A percentile compares a stretch with the other conserved stretches of the same genome.
Conservation (phyloP, 495 filamentous ascomycete species). For the Paragyromitra xinjiangensis region DNA sequence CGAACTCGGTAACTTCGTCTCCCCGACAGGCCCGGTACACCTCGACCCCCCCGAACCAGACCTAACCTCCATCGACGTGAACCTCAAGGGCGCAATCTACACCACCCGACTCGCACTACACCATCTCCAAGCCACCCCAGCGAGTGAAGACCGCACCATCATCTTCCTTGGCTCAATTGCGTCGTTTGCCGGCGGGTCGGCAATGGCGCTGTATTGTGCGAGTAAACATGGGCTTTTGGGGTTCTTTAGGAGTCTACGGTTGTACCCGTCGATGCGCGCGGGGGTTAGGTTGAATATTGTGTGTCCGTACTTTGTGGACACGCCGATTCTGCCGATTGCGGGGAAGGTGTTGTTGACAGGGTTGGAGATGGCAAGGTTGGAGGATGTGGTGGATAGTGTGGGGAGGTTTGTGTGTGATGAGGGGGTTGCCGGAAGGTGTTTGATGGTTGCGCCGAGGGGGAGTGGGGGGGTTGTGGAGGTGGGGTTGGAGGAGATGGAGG, state of each 20-base stretch:
- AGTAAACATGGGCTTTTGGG: constrained; percentile 73
- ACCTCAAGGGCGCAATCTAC: constrained; percentile 71
- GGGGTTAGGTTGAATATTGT: constrained; percentile 70
- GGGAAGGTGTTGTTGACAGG: constrained; percentile 66
- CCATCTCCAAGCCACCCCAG: constrained; percentile 63
- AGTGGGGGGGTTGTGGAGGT: constrained; percentile 52
- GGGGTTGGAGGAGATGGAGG: constrained; percentile 46
- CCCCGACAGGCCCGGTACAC: constrained; percentile 49
- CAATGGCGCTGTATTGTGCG: constrained; percentile 65
- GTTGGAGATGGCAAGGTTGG: constrained; percentile 62
- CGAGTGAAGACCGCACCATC: constrained; percentile 63
- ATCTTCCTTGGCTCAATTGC: constrained; percentile 68
- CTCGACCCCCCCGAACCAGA: constrained; percentile 63
- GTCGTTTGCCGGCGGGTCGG: constrained; percentile 62
- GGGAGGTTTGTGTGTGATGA: constrained; percentile 43
- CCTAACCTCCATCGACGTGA: constrained; percentile 67
- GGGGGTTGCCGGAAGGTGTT: constrained; percentile 33
- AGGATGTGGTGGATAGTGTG: constrained; percentile 67
- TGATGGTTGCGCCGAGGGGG: constrained; percentile 45
- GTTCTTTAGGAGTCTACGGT: constrained; percentile 67
- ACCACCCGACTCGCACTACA: constrained; percentile 71
- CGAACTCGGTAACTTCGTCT: constrained; percentile 61
- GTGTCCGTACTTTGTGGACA: constrained; percentile 74
- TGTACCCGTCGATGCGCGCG: constrained; percentile 41
- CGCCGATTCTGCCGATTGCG: constrained; percentile 63